Conservation (phyloP, 805 yeast species). For the Pichia pseudocactophila region DNA sequence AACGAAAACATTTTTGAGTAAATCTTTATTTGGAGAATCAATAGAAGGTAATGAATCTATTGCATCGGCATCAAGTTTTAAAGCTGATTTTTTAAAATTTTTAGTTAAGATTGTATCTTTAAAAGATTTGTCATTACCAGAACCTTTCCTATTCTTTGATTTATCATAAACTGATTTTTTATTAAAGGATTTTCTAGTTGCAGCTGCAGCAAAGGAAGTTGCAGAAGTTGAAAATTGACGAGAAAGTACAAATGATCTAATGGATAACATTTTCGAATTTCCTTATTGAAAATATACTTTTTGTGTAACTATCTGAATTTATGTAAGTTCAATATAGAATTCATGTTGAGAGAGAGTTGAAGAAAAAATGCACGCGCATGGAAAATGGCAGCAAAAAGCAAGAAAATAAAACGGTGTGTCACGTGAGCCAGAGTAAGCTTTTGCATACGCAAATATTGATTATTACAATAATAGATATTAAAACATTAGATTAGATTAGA, state of each 20-base stretch:
- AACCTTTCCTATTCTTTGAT: slow-evolving; percentile 24
- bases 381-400: too few species aligned
- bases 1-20: slow-evolving; percentile 25
- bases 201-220: slow-evolving; percentile 16
- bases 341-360: too few species aligned
- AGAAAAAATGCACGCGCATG: too few species aligned
- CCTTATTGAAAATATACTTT: too few species aligned
- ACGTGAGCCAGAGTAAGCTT: too few species aligned
- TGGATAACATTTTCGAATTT: slow-evolving; percentile 4
- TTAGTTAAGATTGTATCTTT: slow-evolving; percentile 17
- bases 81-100: slow-evolving; percentile 21
- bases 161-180: slow-evolving; percentile 19
- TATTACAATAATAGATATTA: too few species aligned
- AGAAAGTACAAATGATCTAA: not conserved
- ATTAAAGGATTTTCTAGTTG: slow-evolving; percentile 24
- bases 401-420: too few species aligned
- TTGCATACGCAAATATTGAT: too few species aligned
- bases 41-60: slow-evolving; percentile 16
- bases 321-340: too few species aligned
- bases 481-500: not conserved
- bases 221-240: slow-evolving; percentile 13
- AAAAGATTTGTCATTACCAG: slow-evolving; percentile 26
- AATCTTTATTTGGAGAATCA: slow-evolving; percentile 8
- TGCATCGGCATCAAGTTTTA: slow-evolving; percentile 11
- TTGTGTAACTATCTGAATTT: too few species aligned